These are phyloP conservation scores for Torulaspora indica DNA, from an alignment of 805 yeast genomes.

Conservation along the genomic window DNA sequence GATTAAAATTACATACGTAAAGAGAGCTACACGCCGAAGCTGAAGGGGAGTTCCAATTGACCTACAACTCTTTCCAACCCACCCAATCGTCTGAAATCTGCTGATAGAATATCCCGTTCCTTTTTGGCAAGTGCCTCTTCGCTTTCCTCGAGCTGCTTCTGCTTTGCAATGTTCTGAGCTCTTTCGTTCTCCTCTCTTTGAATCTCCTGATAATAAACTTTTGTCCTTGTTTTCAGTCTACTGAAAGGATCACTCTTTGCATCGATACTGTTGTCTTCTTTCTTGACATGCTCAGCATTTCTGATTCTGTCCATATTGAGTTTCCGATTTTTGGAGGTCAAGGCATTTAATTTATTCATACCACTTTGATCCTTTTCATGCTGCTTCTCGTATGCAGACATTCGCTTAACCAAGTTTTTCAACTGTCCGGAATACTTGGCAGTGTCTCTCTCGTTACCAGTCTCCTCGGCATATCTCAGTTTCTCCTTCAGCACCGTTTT, in stretches of 20 bases:
- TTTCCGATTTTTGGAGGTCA: constrained; percentile 80
- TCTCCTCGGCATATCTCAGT: constrained; percentile 67
- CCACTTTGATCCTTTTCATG: constrained; percentile 40
- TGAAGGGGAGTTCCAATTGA: constrained; percentile 40
- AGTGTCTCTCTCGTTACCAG: constrained; percentile 42
- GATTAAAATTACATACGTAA: background rate
- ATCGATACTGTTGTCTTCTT: constrained; percentile 35
- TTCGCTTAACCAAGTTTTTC: constrained; percentile 39
- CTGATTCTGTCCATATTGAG: constrained; percentile 72
- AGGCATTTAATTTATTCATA: constrained; percentile 54
- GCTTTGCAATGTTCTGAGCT: constrained; percentile 51
- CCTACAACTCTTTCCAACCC: constrained; percentile 50
- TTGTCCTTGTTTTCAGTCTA: constrained; percentile 81
- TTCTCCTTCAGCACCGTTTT: constrained; percentile 69
- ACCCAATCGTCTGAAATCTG: constrained; percentile 55
- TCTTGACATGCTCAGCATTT: constrained; percentile 67
- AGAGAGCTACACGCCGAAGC: constrained; percentile 31
- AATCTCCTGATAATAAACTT: constrained; percentile 62
- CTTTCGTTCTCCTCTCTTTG: constrained; percentile 55
- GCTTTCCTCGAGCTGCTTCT: constrained; percentile 39
- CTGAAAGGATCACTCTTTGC: constrained; percentile 75
- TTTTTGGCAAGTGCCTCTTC: constrained; percentile 43
- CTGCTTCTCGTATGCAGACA: constrained; percentile 36
- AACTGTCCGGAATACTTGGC: constrained; percentile 47
- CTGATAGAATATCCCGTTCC: constrained; percentile 43